These are phyloP conservation scores for Pythium plurisporium DNA, from an alignment of 352 stramenopile species.

Conservation along the genomic window DNA sequence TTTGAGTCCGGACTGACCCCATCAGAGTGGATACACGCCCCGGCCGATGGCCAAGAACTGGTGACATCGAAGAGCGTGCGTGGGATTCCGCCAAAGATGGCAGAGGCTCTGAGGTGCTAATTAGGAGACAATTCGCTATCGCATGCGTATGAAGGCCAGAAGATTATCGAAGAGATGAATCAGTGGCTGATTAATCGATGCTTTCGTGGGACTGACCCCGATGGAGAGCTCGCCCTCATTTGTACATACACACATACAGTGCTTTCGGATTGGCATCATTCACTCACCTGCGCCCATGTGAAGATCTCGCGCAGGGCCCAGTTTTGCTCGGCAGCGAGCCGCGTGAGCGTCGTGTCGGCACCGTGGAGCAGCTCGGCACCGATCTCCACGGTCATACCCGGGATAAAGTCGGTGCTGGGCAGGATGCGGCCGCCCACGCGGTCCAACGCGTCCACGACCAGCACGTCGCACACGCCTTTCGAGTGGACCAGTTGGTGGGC, in stretches of 20 bases:
- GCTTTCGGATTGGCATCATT: neutral
- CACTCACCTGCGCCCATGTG: constrained; percentile 79
- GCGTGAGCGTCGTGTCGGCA: constrained; percentile 72
- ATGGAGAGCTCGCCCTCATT: constrained; percentile 1
- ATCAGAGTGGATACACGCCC: constrained; percentile 57
- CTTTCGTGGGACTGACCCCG: too few species aligned
- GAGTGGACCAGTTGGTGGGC: constrained; percentile 53
- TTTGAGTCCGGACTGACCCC: constrained; percentile 88
- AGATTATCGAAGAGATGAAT: constrained; percentile 57
- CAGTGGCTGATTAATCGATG: constrained; percentile 91
- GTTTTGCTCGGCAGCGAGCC: constrained; percentile 53
- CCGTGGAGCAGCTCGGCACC: constrained; percentile 74
- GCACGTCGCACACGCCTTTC: constrained; percentile 54
- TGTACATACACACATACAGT: constrained; percentile 13
- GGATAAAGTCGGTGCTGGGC: constrained; percentile 55
- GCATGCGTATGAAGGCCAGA: constrained; percentile 88
- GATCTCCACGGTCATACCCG: constrained; percentile 67
- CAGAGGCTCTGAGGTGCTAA: constrained; percentile 71
- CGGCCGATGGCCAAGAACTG: constrained; percentile 79
- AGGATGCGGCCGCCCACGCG: constrained; percentile 67
- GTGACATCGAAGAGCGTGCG: constrained; percentile 52
- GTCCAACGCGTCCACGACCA: constrained; percentile 69
- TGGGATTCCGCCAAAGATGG: constrained; percentile 13
- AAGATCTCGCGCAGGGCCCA: constrained; percentile 79
- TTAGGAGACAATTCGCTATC: constrained; percentile 81